Conservation (phyloP, 371 early-diverging fungal species). For the Mucor sp. region DNA sequence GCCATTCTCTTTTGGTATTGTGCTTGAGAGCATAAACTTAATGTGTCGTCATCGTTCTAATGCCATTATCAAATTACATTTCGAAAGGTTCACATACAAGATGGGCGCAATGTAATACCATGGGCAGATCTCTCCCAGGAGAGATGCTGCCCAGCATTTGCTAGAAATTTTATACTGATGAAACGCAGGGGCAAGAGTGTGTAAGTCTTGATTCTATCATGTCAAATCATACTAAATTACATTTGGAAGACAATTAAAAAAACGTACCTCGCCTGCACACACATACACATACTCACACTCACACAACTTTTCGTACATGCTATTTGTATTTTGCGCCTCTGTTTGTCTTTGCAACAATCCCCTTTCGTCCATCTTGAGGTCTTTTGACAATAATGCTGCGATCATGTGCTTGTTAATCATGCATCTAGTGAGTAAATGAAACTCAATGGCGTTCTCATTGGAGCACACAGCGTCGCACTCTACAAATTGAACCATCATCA, state of each 20-base stretch:
- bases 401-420: neutral
- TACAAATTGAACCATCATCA: neutral
- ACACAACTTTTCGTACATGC: neutral
- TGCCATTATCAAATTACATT: neutral
- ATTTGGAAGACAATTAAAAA: neutral
- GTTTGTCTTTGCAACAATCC: neutral
- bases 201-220: neutral
- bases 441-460: neutral
- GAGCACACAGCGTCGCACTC: neutral
- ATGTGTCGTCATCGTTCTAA: neutral
- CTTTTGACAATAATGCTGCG: neutral
- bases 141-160: neutral
- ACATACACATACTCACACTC: neutral
- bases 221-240: neutral
- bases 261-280: neutral
- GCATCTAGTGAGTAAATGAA: neutral
- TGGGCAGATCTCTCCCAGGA: neutral
- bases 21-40: neutral
- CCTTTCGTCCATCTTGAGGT: neutral
- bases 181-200: slow-evolving; percentile 1
- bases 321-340: neutral
- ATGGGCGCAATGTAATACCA: neutral
- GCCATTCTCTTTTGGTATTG: neutral
- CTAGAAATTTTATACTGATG: neutral
- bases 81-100: neutral